These are phyloP conservation scores for Eucalyptus brandiana DNA, from an alignment of 345 rosid species.

Conservation along the genomic window DNA sequence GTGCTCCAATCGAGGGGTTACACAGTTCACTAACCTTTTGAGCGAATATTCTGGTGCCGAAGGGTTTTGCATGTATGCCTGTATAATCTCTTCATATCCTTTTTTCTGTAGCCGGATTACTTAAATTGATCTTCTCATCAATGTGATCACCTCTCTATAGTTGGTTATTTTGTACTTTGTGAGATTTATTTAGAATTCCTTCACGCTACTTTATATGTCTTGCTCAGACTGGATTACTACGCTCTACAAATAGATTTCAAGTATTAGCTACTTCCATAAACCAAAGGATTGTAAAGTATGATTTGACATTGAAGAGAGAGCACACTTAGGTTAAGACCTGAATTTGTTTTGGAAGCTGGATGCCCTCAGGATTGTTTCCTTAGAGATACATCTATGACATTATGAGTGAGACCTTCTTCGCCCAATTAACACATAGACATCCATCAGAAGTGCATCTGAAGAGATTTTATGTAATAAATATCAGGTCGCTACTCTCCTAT, in stretches of 20 bases:
- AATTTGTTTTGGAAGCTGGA: neutral
- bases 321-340: neutral
- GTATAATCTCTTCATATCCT: neutral
- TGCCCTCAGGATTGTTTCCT: neutral
- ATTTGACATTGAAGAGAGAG: neutral
- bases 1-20: slow-evolving; percentile 45
- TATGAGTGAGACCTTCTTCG: neutral
- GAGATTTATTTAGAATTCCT: neutral
- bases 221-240: neutral
- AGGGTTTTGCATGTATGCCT: slow-evolving; percentile 71
- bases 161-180: neutral
- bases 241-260: neutral
- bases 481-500: neutral
- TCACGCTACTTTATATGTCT: neutral
- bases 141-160: neutral
- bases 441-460: neutral
- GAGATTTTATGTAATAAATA: neutral
- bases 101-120: neutral
- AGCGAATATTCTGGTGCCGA: slow-evolving; percentile 47
- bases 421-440: neutral
- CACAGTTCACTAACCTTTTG: slow-evolving; percentile 60
- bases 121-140: neutral
- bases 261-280: neutral
- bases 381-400: neutral
- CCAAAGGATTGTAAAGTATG: neutral